Base-by-base conservation (phyloP, 2,329 filamentous ascomycete genomes). In the Colletotrichum tofieldiae region DNA sequence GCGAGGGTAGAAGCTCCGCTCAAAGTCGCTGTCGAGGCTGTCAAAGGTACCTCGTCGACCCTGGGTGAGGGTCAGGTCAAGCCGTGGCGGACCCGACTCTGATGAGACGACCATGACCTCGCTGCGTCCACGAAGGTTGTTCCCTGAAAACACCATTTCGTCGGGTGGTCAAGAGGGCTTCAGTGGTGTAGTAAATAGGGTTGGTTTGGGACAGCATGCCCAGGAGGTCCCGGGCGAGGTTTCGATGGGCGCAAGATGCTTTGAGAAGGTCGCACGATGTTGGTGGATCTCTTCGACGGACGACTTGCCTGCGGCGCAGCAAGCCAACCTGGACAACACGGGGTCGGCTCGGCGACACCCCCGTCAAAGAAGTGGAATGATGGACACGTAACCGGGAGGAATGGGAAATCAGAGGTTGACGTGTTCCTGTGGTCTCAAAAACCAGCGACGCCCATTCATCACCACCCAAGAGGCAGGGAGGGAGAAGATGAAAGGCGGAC, bases 81-180 rank as follows among this genome's bases (percentile, higher is more conserved):
- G 68, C 32, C 72, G 63, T 3, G 68, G 73, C 11, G 73, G 71
- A 16, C 68, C 73, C 16, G 64, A 56, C 20, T 63, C 56, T 14
- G 72, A 68, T 26, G 73, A 74, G 43, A 71, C 68, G 18, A 74
- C 56, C 60, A 71, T 69, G 35, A 75, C 73, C 61, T 74, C 72
- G 54, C 51, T 51, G 16, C 64, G 39, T 43, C 41, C 49, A 26
- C n/a, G 47, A 49, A 62, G 20, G 35, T 43, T 59, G 29, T 58
- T 71, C 62, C 59, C 67, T 12, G 49, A 32, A 47, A 67, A 58
- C 23, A 49, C 39, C 67, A 71, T 73, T 29, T 32, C 61, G 61
- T 66, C 41, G 58, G 26, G 37, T 11, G n/a, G n/a, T 26, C 35
- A 26, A 47, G 37, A 54, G 41, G 41, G 47, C 43, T 32, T 55